Percentiles rank a stretch among this genome's conserved stretches.
Conservation (phyloP, 1,139 yeast genomes). For the Protomyces inundatus region DNA sequence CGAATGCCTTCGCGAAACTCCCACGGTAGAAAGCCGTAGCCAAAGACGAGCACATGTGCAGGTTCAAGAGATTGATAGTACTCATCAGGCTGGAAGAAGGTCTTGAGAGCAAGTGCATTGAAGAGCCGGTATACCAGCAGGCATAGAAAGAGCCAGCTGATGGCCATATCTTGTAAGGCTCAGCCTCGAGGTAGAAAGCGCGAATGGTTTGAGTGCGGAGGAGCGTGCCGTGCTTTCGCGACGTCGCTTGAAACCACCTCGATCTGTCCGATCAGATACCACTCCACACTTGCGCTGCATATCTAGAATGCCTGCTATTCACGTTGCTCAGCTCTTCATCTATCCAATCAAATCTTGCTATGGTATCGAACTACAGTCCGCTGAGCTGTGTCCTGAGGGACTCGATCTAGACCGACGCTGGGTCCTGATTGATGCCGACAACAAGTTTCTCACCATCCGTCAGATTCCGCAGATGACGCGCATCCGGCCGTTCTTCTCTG, state of each 20-base stretch:
- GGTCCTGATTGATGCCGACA: conserved; percentile 7
- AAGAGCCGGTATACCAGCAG: conserved; percentile 32
- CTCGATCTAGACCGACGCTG: conserved; percentile 18
- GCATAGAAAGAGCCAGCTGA: not conserved
- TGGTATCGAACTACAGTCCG: conserved; percentile 5
- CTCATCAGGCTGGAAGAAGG: conserved; percentile 96
- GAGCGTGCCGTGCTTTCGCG: too few relatives aligned
- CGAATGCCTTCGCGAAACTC: conserved; percentile 80
- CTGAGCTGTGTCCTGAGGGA: conserved; percentile 5
- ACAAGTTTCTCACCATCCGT: conserved; percentile 23
- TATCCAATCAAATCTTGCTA: conserved; percentile 24
- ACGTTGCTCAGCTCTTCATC: conserved; percentile 14
- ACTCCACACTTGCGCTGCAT: not conserved
- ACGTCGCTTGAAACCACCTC: too few relatives aligned
- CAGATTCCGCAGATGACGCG: conserved; percentile 8
- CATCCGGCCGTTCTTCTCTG: conserved; percentile 3
- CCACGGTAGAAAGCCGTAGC: conserved; percentile 88
- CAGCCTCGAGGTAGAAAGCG: not conserved
- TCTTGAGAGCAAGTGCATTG: conserved; percentile 59
- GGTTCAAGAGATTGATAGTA: conserved; percentile 91
- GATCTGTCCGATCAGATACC: too few relatives aligned
- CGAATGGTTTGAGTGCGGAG: too few relatives aligned
- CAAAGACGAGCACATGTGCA: conserved; percentile 69
- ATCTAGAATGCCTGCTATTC: not conserved
- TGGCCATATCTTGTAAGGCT: not conserved